phyloP scores from a whole-genome alignment of 257 asterid genomes.

The Cinchona pubescens region DNA sequence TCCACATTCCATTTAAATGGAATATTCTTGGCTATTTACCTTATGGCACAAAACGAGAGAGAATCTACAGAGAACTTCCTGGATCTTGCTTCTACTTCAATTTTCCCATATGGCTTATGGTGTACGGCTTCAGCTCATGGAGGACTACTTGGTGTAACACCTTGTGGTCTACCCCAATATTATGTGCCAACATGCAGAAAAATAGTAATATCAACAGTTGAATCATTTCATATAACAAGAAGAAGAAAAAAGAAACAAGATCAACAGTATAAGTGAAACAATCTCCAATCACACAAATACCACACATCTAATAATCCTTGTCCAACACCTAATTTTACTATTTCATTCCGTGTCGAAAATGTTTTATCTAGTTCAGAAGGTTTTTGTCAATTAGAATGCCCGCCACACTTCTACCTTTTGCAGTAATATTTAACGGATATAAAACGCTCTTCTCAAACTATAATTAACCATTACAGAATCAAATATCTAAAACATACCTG shows the following conservation, averaged over 20 bases:
- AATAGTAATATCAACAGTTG: neutral
- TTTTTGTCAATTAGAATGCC: neutral
- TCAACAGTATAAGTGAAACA: neutral
- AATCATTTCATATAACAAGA: neutral
- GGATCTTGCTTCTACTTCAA: neutral
- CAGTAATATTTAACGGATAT: neutral
- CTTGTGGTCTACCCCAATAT: neutral
- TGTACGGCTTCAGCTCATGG: slow-evolving; percentile 3
- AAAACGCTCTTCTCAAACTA: neutral
- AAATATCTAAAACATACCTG: slow-evolving; percentile 14
- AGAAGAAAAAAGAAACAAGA: neutral
- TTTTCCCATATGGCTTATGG: neutral
- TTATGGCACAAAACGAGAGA: neutral
- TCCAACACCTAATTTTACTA: neutral
- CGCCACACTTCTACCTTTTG: neutral
- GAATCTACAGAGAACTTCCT: neutral
- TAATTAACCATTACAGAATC: neutral
- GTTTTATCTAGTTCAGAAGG: neutral
- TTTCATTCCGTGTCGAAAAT: neutral
- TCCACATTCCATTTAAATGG: slow-evolving; percentile 4
- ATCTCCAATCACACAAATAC: neutral
- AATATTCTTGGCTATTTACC: neutral
- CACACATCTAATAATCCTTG: neutral
- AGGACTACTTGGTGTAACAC: neutral
- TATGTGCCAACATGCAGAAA: neutral